Conservation (phyloP, 768 basidiomycete species). For the Termitomyces sp. region DNA sequence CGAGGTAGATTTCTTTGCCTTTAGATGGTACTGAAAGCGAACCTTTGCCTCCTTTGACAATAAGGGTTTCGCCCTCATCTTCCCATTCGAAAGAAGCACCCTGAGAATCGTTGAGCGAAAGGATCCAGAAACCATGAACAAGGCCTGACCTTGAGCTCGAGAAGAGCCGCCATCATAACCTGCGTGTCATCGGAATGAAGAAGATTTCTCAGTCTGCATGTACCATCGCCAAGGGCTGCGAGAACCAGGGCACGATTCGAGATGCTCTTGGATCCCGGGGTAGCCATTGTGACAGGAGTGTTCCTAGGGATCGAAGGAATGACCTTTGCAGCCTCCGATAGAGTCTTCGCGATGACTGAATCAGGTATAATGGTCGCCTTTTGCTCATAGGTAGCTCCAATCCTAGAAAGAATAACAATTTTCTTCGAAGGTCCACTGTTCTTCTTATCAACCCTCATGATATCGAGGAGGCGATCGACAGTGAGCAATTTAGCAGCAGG, state of each 20-base stretch:
- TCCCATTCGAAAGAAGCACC: conserved; percentile 94
- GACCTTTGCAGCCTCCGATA: conserved; percentile 77
- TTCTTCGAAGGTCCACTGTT: conserved; percentile 92
- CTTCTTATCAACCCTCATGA: conserved; percentile 98
- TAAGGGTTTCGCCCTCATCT: conserved; percentile 92
- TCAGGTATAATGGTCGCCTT: conserved; percentile 87
- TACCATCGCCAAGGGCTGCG: conserved; percentile 86
- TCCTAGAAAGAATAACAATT: conserved; percentile 84
- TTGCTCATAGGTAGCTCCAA: conserved; percentile 89
- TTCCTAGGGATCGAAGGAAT: conserved; percentile 60
- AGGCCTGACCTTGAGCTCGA: conserved; percentile 70
- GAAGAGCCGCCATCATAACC: conserved; percentile 96
- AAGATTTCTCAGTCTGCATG: conserved; percentile 83
- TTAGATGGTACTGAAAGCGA: conserved; percentile 68
- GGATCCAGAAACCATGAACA: background rate
- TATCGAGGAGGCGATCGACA: conserved; percentile 79
- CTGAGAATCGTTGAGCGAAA: conserved; percentile 30
- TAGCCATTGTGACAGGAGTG: conserved; percentile 68
- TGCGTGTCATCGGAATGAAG: conserved; percentile 98
- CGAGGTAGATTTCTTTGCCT: conserved; percentile 89
- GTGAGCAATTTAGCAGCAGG: conserved; percentile 69
- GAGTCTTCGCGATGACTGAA: conserved; percentile 71
- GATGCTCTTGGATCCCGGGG: conserved; percentile 95
- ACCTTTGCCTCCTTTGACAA: conserved; percentile 86
- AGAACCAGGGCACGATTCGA: conserved; percentile 93